Conservation (phyloP, 2,329 filamentous ascomycete species). For the Clarireedia hainanense region DNA sequence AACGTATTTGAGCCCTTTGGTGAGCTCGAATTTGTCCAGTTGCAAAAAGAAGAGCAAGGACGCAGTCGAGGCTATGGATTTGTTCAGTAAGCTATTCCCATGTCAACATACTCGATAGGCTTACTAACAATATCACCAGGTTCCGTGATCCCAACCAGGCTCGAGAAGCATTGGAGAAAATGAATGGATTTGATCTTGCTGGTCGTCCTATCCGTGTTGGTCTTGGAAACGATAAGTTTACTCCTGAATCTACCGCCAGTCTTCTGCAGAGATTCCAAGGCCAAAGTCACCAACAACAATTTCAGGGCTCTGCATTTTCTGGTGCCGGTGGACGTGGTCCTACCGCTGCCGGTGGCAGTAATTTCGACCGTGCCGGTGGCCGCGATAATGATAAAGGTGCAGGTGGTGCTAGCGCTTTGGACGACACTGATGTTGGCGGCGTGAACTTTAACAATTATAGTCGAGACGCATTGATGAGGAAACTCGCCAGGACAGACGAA, state of each 20-base stretch:
- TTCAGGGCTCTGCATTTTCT: constrained; percentile 86
- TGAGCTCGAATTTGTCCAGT: constrained; percentile 92
- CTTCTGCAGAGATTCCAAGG: constrained; percentile 87
- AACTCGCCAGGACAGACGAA: constrained; percentile 94
- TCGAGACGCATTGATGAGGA: constrained; percentile 96
- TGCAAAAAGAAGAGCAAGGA: constrained; percentile 90
- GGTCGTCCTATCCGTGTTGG: constrained; percentile 96
- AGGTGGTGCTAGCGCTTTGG: constrained; percentile 84
- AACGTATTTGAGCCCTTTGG: constrained; percentile 97
- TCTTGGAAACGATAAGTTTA: constrained; percentile 99
- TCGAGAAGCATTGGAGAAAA: constrained; percentile 91
- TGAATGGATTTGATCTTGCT: constrained; percentile 98
- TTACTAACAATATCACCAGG: constrained; percentile 43
- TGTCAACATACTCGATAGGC: neutral
- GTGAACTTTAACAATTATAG: constrained; percentile 99
- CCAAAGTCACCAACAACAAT: constrained; percentile 61
- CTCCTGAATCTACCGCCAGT: constrained; percentile 89
- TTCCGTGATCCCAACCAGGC: constrained; percentile 87
- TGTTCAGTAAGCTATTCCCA: constrained; percentile 69
- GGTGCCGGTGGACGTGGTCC: constrained; percentile 81
- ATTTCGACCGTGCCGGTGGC: constrained; percentile 84
- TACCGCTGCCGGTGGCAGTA: constrained; percentile 64
- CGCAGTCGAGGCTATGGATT: constrained; percentile 95
- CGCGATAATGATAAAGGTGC: constrained; percentile 83
- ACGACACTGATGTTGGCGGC: constrained; percentile 94